Evolutionary conservation across 345 rosid species (phyloP).

Genomic region (Linum trigynum): DNA sequence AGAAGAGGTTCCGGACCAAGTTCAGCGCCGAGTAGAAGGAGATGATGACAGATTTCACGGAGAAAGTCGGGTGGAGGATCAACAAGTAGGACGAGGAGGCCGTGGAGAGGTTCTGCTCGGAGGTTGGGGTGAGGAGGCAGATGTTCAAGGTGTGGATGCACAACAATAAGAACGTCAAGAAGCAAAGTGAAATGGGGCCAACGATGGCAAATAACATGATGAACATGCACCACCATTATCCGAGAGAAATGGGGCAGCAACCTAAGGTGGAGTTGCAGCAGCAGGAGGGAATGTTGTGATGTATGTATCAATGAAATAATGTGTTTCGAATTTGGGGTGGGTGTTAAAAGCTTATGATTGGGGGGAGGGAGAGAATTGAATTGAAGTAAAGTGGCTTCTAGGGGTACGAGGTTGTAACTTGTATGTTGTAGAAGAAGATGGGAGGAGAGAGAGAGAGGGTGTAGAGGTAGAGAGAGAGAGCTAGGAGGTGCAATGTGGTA

Average conservation of each 20-base stretch:
- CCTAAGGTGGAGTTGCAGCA: not conserved
- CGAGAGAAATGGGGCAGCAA: not conserved
- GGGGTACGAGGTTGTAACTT: too few relatives aligned
- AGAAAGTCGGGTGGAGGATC: slow-evolving; percentile 69
- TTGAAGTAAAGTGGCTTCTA: too few relatives aligned
- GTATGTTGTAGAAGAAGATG: too few relatives aligned
- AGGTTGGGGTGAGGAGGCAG: slow-evolving; percentile 57
- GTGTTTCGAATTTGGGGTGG: too few relatives aligned
- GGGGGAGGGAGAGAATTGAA: too few relatives aligned
- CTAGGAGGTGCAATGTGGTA: too few relatives aligned
- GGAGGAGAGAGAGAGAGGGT: too few relatives aligned
- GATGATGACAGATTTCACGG: slow-evolving; percentile 70
- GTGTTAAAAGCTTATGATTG: too few relatives aligned
- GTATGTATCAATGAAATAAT: too few relatives aligned
- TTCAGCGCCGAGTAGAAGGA: slow-evolving; percentile 64
- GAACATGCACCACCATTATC: not conserved
- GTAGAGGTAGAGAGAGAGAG: too few relatives aligned
- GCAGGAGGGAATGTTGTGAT: not conserved
- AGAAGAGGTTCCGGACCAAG: slow-evolving; percentile 60
- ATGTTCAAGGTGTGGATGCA: slow-evolving; percentile 95
- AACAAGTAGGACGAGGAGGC: slow-evolving; percentile 59
- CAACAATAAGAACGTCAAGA: slow-evolving; percentile 62
- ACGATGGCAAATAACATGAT: slow-evolving; percentile 9
- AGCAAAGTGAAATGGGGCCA: too few relatives aligned
- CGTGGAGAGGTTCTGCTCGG: slow-evolving; percentile 49